Conservation (phyloP, 2,329 filamentous ascomycete genomes). For the Arthrobotrys sinensis region DNA sequence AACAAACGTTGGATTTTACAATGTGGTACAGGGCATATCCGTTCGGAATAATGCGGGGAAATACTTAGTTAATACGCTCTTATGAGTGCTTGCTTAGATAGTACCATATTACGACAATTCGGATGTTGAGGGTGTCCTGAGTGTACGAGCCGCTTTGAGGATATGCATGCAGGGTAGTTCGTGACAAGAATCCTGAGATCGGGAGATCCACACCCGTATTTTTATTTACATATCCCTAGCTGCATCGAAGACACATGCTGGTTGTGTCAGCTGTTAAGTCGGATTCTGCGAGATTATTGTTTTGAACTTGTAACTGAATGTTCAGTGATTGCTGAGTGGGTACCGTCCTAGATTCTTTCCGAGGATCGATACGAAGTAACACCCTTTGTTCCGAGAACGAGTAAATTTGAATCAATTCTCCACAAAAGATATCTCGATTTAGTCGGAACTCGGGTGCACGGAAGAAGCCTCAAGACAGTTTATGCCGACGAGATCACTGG, state of each 20-base stretch:
- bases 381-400: constrained; percentile 41
- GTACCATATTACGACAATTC: constrained; percentile 1
- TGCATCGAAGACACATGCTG: constrained; percentile 12
- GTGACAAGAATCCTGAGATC: background rate
- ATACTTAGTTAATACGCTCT: background rate
- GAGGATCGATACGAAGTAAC: constrained; percentile 24
- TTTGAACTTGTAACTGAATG: constrained; percentile 5
- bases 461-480: constrained; percentile 23
- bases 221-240: constrained; percentile 19
- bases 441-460: constrained; percentile 37
- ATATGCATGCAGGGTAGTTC: constrained; percentile 2
- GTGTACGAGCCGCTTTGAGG: constrained; percentile 5
- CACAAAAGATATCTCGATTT: constrained; percentile 15
- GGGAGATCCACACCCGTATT: constrained; percentile 36
- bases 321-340: constrained; percentile 6
- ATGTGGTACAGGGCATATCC: constrained; percentile 1
- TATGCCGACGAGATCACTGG: constrained; percentile 14
- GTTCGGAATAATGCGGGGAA: constrained; percentile 30
- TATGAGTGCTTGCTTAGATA: constrained; percentile 1
- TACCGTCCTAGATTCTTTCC: constrained; percentile 26
- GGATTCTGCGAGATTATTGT: constrained; percentile 13
- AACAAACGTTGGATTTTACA: constrained; percentile 20
- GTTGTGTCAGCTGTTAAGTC: constrained; percentile 28
- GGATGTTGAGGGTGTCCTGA: background rate
- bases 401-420: constrained; percentile 7